Evolutionary conservation across 768 basidiomycete genomes (phyloP), one percentile per base, ranked within the genome.

Genomic region (Mycena metata): DNA sequence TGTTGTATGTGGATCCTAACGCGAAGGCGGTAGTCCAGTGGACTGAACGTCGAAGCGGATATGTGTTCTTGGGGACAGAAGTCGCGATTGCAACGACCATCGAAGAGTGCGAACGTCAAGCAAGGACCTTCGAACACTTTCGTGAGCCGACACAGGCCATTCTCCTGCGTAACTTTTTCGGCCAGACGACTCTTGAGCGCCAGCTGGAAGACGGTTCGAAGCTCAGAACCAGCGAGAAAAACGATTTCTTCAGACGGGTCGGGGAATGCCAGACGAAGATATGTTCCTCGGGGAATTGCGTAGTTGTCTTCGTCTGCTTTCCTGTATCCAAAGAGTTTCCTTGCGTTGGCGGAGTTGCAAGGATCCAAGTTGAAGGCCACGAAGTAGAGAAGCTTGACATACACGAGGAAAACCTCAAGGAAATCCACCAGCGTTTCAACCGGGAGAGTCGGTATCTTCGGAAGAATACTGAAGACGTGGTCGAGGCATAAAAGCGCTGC

Each of bases 1-100:
- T 89, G 86, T 43, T 83, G 82, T 2, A 90, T 64, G 68, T 86
- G 83, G 39, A 86, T 74, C 6, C 82, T 76, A 11, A 88, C 74
- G 15, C 83, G 36, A 5, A 63, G 60, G 11, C 39, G 58, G 21
- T 68, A 68, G 1, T 68, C 12, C 17, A 43, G 47, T 21, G 42
- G 21, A 36, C 45, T 23, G 6, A 68, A 46, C 5, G 41, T 12
- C 6, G 55, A n/a, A 2, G 60, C 30, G 5, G 33, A 17, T 15
- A 67, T 35, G 19, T 68, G 67, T 42, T 68, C 60, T 26, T 63
- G 60, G n/a, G 41, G 67, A 30, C 67, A 68, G 63, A 57, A 35
- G 45, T 5, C 30, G n/a, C 55, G 54, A 41, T 63, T 63, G 55
- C 67, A 68, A 5, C 35, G 45, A 36, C 66, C 60, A 15, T 58